Evolutionary conservation across 371 early-diverging fungal genomes (phyloP), one percentile per base, ranked within the genome.

Genomic region (Mucor velutinosus): DNA sequence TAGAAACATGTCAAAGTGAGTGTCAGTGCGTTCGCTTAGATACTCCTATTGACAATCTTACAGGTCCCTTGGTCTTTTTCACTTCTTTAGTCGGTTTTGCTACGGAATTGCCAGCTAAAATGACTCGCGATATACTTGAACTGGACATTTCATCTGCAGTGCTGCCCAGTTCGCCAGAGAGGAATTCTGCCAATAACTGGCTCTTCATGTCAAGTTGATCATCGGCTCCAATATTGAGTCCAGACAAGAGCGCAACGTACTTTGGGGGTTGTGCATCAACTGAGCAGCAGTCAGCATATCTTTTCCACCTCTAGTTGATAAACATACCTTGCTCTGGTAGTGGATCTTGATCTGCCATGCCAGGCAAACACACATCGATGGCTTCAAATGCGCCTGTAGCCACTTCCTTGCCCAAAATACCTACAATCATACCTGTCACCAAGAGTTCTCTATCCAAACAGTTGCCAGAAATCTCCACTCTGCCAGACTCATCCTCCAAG

Each of bases 401-500:
- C 0, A 73, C 89, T 75, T 95, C 94, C 58, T 73, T 76, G 7
- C 97, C 97, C 33, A 95, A 81, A 37, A 93, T 82, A 12, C 87
- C 96, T 25, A 90, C 82, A 8, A 97, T 83, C 33, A 89, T 74
- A 79, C 87, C 94, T 7, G 95, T 93, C 14, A 93, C 88, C 58
- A 93, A 75, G 23, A 81, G 64, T 29, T 78, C 76, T 21, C 75
- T 73, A 17, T 81, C 69, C 21, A 92, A 37, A n/a, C 80, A 66
- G 5, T 67, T 66, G 14, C 92, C 97, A 32, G 68, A 74, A 45
- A 90, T 80, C 72, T 70, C 80, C 65, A 97, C 84, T 39, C 97
- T 88, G 1, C 98, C 97, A 1, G 94, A 94, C 72, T 97, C 97
- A 76, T 97, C 98, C 69, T 97, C 98, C 47, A 97, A 68, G 10